Conservation (phyloP, 2,329 filamentous ascomycete genomes). For the Apiospora phragmitis region DNA sequence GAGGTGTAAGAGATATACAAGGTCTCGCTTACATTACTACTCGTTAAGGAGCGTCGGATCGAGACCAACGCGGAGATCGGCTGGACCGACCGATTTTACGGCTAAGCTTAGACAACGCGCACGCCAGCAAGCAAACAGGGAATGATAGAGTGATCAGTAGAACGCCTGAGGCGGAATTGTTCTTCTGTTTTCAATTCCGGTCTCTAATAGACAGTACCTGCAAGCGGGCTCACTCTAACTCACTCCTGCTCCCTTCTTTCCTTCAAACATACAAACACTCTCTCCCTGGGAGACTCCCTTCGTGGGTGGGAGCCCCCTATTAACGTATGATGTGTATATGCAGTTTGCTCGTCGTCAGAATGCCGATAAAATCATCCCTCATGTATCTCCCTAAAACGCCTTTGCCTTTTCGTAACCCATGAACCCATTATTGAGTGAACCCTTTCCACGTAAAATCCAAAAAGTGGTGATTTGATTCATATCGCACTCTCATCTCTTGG, state of each 20-base stretch:
- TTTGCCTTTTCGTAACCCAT: background rate
- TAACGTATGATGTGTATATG: background rate
- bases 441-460: background rate
- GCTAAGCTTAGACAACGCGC: background rate
- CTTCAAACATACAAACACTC: background rate
- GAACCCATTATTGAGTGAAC: background rate
- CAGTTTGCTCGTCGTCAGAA: background rate
- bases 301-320: background rate
- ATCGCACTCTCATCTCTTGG: background rate
- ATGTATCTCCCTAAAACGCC: background rate
- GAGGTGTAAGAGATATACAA: background rate
- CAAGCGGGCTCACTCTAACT: background rate
- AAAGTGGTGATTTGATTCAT: background rate
- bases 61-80: background rate
- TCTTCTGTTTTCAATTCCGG: background rate
- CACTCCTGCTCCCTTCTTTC: background rate
- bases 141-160: background rate
- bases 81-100: background rate
- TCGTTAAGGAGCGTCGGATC: background rate
- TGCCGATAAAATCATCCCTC: background rate
- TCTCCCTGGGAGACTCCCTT: background rate
- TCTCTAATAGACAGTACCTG: background rate
- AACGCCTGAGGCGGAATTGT: background rate
- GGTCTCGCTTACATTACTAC: background rate
- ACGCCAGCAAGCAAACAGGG: background rate